Evolutionary conservation across 139 green algal genomes (phyloP).

Genomic region (Chlamydomonas sphaeroides): DNA sequence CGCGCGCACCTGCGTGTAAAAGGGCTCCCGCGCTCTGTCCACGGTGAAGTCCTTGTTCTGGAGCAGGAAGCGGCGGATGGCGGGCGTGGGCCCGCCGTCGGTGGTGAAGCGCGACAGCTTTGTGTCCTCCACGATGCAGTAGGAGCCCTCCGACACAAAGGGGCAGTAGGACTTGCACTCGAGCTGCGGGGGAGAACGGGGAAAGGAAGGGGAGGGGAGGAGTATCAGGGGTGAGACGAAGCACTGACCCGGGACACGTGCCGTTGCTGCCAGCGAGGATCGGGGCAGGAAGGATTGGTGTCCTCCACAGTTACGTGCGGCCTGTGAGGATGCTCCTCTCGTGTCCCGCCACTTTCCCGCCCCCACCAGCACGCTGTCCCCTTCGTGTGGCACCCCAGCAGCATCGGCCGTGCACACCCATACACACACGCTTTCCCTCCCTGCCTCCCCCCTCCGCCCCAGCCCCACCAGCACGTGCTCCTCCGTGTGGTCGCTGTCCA

Average conservation of each 20-base stretch:
- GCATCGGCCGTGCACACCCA: too few relatives aligned
- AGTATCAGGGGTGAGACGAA: too few relatives aligned
- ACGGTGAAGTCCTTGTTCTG: conserved; percentile 9
- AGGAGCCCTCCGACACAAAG: conserved; percentile 47
- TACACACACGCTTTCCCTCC: not conserved
- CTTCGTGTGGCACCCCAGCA: not conserved
- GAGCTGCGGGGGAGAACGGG: not conserved
- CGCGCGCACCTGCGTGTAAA: conserved; percentile 47
- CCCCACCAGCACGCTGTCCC: too few relatives aligned
- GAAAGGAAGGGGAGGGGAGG: not conserved
- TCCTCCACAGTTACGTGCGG: too few relatives aligned
- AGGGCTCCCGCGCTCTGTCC: conserved; percentile 47
- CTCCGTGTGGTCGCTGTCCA: conserved; percentile 53
- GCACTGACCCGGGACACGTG: too few relatives aligned
- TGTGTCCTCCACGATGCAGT: conserved; percentile 64
- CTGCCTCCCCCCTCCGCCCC: not conserved
- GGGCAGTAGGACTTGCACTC: conserved; percentile 52
- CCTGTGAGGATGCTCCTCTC: too few relatives aligned
- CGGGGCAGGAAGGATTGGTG: too few relatives aligned
- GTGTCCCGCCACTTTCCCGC: too few relatives aligned
- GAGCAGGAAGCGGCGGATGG: conserved; percentile 12
- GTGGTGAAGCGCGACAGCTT: conserved; percentile 49
- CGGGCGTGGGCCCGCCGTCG: not conserved
- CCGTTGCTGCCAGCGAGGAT: too few relatives aligned
- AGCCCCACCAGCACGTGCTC: conserved; percentile 44